Percentiles rank a stretch among this genome's conserved stretches.
phyloP scores from a whole-genome alignment of 2,329 filamentous ascomycete species.

The Verticillium dahliae region DNA sequence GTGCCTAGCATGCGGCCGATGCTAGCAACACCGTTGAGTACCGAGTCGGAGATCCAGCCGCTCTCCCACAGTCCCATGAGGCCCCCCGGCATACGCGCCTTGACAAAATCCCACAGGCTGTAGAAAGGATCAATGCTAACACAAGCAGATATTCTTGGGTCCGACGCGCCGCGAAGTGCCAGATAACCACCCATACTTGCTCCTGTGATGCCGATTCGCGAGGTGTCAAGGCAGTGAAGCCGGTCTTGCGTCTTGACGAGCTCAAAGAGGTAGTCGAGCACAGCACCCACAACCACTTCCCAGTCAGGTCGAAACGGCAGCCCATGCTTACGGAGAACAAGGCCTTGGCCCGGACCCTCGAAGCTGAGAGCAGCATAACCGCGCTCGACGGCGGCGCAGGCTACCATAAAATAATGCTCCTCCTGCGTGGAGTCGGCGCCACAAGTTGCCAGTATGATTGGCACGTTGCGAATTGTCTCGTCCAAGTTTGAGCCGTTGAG shows the following conservation, averaged over 20 bases:
- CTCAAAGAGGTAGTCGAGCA: constrained; percentile 22
- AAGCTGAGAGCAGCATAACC: constrained; percentile 38
- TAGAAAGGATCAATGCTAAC: constrained; percentile 28
- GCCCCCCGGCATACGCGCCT: no score
- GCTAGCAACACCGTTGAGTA: no score
- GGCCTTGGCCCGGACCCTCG: constrained; percentile 39
- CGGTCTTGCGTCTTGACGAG: constrained; percentile 8
- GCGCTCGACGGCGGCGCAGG: constrained; percentile 14
- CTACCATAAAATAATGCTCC: constrained; percentile 29
- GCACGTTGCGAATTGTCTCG: constrained; percentile 14
- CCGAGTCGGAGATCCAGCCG: no score
- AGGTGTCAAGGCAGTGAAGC: constrained; percentile 25
- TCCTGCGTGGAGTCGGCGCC: constrained; percentile 31
- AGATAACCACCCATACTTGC: constrained; percentile 38
- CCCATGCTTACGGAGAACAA: constrained; percentile 20
- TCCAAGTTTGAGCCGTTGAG: no score
- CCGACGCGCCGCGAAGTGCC: constrained; percentile 32
- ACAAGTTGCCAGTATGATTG: constrained; percentile 24
- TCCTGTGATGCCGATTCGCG: constrained; percentile 28
- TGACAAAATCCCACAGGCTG: constrained; percentile 14
- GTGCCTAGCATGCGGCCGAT: constrained; percentile 13
- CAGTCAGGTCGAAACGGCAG: constrained; percentile 29
- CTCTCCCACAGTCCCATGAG: no score
- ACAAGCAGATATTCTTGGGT: constrained; percentile 35
- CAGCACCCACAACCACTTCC: constrained; percentile 23